These are phyloP conservation scores for Stropharia rugosoannulata DNA, from an alignment of 768 basidiomycete species.

Conservation along the genomic window DNA sequence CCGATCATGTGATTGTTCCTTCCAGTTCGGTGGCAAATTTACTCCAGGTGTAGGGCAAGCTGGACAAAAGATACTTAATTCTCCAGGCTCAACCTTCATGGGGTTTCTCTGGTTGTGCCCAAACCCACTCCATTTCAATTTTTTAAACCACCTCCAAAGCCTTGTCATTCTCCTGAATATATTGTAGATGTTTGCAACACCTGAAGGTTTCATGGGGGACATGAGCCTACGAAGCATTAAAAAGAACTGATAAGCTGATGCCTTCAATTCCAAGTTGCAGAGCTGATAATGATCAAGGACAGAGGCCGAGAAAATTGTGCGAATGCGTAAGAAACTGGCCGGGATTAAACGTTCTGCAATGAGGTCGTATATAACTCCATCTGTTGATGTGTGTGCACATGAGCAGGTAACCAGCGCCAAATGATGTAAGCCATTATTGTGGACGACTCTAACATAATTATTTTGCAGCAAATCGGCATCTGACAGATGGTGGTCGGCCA, in stretches of 20 bases:
- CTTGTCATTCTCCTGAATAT: neutral
- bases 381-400: too few relatives aligned
- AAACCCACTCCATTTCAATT: conserved; percentile 11
- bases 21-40: conserved; percentile 24
- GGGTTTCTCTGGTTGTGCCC: conserved; percentile 1
- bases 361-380: neutral
- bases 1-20: neutral
- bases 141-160: neutral
- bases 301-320: neutral
- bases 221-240: neutral
- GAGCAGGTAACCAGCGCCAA: too few relatives aligned
- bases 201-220: neutral
- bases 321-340: neutral
- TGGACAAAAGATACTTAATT: conserved; percentile 18
- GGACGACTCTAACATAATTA: too few relatives aligned
- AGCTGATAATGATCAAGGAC: neutral
- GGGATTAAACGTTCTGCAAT: neutral
- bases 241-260: neutral
- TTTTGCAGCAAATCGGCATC: too few relatives aligned
- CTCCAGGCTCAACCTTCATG: neutral
- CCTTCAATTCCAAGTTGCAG: neutral
- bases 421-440: too few relatives aligned
- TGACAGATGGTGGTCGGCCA: too few relatives aligned
- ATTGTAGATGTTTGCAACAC: neutral
- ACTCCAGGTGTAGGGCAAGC: conserved; percentile 25